Percentiles rank a stretch among this genome's conserved stretches.
Conservation (phyloP, 768 basidiomycete species). For the Chiua virens region DNA sequence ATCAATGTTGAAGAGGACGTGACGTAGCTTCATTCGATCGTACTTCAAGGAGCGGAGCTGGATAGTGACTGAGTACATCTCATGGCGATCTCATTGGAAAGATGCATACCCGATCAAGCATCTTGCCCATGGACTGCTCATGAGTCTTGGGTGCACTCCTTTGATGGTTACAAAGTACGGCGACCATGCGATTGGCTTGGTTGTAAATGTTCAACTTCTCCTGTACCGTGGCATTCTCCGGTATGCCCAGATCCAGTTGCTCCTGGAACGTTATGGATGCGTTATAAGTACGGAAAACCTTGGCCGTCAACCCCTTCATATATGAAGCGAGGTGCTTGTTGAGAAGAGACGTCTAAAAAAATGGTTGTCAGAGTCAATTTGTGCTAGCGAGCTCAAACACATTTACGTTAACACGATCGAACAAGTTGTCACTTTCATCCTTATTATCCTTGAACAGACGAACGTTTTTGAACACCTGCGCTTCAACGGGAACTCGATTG, state of each 20-base stretch:
- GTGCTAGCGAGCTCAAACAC: not conserved
- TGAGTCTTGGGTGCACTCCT: conserved; percentile 90
- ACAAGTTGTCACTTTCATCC: conserved; percentile 81
- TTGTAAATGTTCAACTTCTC: conserved; percentile 98
- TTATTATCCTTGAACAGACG: conserved; percentile 96
- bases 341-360: conserved; percentile 66
- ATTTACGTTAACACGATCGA: conserved; percentile 88
- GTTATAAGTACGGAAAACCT: conserved; percentile 99
- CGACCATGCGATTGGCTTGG: conserved; percentile 94
- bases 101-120: conserved; percentile 78
- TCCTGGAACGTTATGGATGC: conserved; percentile 96
- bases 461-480: conserved; percentile 97
- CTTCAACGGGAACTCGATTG: conserved; percentile 85
- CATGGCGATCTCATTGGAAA: not conserved
- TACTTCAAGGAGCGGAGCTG: conserved; percentile 91
- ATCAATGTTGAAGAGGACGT: conserved; percentile 78
- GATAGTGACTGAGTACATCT: conserved; percentile 5
- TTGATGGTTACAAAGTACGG: conserved; percentile 99
- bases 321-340: conserved; percentile 92
- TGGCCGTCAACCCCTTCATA: conserved; percentile 98
- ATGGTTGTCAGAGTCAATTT: conserved; percentile 17
- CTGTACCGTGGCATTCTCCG: conserved; percentile 71
- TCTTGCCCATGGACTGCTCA: conserved; percentile 91
- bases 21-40: conserved; percentile 95
- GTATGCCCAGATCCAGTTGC: conserved; percentile 76